These are phyloP conservation scores for Nematocida homosporus DNA, from an alignment of 371 early-diverging fungal genomes.

Conservation along the genomic window DNA sequence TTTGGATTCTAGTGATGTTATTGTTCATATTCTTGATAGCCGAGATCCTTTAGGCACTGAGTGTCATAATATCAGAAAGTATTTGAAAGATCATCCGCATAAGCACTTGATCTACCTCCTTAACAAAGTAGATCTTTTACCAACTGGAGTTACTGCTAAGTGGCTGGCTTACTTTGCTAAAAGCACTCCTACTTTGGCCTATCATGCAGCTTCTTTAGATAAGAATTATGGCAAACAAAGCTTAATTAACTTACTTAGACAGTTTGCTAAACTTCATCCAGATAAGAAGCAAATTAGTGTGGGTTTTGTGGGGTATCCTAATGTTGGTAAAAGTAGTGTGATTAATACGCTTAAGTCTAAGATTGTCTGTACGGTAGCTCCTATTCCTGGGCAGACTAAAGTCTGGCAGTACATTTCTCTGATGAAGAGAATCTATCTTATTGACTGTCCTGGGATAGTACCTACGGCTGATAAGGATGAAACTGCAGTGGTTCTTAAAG, in stretches of 20 bases:
- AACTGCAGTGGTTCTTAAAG: conserved; percentile 72
- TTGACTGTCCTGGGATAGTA: conserved; percentile 98
- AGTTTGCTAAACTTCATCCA: conserved; percentile 81
- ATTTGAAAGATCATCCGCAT: conserved; percentile 86
- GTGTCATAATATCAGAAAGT: conserved; percentile 81
- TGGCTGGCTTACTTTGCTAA: conserved; percentile 85
- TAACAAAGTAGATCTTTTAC: conserved; percentile 98
- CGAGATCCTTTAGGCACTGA: conserved; percentile 93
- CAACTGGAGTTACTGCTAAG: conserved; percentile 91
- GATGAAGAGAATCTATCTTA: conserved; percentile 92
- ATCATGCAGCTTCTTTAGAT: conserved; percentile 84
- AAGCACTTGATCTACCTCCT: conserved; percentile 95
- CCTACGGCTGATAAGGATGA: conserved; percentile 83
- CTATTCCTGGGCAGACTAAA: conserved; percentile 97
- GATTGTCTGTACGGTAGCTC: conserved; percentile 94
- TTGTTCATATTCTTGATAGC: conserved; percentile 94
- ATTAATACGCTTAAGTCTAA: conserved; percentile 92
- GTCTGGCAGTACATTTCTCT: conserved; percentile 98
- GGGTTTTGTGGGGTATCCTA: conserved; percentile 90
- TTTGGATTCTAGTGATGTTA: conserved; percentile 91
- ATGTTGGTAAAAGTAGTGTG: conserved; percentile 75
- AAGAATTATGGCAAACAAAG: conserved; percentile 96
- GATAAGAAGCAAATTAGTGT: conserved; percentile 79
- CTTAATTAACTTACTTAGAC: conserved; percentile 87
- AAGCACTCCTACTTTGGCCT: conserved; percentile 89